Evolutionary conservation across 2,329 filamentous ascomycete species (phyloP).

Genomic region (Sordariomycetes sp.): DNA sequence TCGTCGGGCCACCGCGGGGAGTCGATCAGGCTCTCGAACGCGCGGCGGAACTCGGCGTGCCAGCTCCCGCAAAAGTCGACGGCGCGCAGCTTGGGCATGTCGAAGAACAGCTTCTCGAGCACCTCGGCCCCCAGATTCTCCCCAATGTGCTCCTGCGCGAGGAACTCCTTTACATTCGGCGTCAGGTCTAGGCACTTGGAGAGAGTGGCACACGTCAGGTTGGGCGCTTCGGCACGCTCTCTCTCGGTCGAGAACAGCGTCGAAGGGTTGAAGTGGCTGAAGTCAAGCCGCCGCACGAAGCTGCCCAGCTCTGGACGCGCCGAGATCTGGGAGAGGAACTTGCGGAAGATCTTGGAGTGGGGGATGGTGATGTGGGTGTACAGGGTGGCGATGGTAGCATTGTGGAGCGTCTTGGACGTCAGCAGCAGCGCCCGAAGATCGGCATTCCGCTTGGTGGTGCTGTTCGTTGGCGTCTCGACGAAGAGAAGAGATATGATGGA

Average conservation of each 20-base stretch:
- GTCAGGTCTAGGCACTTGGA: slow-evolving; percentile 60
- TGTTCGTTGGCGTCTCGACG: slow-evolving; percentile 61
- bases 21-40: slow-evolving; percentile 48
- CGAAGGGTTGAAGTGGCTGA: slow-evolving; percentile 76
- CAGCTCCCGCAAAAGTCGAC: slow-evolving; percentile 72
- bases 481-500: slow-evolving; percentile 66
- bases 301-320: slow-evolving; percentile 59
- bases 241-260: slow-evolving; percentile 65
- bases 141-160: slow-evolving; percentile 73
- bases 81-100: slow-evolving; percentile 51
- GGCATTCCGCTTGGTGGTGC: slow-evolving; percentile 63
- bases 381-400: slow-evolving; percentile 61
- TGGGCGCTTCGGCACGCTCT: slow-evolving; percentile 64
- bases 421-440: slow-evolving; percentile 68
- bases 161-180: slow-evolving; percentile 65
- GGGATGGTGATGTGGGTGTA: slow-evolving; percentile 75
- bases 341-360: slow-evolving; percentile 73
- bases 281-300: slow-evolving; percentile 69
- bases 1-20: slow-evolving; percentile 38
- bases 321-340: slow-evolving; percentile 61
- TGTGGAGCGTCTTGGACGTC: slow-evolving; percentile 65
- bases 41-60: slow-evolving; percentile 53
- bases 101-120: slow-evolving; percentile 59
- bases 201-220: slow-evolving; percentile 65
- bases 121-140: slow-evolving; percentile 61